Evolutionary conservation across 306 rosid species (phyloP).

Genomic region (Castanospermum australe): DNA sequence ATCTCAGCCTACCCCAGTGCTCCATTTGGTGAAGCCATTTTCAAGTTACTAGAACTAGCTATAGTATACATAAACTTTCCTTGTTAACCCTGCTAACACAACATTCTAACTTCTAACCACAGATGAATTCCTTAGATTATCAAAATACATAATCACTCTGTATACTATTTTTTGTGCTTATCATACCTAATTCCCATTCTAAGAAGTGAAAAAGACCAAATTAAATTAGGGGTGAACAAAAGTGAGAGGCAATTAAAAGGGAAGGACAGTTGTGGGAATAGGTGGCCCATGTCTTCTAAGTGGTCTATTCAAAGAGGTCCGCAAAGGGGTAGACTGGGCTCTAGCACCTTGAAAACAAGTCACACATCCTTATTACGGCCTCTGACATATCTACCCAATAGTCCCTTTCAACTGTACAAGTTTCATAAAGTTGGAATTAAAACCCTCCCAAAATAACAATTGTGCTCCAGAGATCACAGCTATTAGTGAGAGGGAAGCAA

Average conservation of each 20-base stretch:
- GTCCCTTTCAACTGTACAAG: constrained; percentile 32
- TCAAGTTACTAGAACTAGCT: constrained; percentile 6
- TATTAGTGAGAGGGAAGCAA: neutral
- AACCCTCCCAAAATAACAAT: constrained; percentile 30
- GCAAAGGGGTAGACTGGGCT: constrained; percentile 20
- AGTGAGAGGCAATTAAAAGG: constrained; percentile 7
- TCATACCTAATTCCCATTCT: neutral
- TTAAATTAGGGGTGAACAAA: neutral
- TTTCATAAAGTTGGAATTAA: constrained; percentile 32
- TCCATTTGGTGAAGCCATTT: constrained; percentile 10
- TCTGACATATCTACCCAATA: constrained; percentile 48
- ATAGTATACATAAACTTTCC: neutral
- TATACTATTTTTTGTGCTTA: too few relatives aligned
- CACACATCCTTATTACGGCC: constrained; percentile 31
- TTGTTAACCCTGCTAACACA: constrained; percentile 16
- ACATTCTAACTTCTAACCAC: too few relatives aligned
- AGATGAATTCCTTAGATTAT: too few relatives aligned
- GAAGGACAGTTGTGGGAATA: neutral
- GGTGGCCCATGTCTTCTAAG: constrained; percentile 26
- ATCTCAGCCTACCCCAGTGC: constrained; percentile 33
- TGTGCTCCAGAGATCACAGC: constrained; percentile 27
- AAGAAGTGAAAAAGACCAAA: neutral
- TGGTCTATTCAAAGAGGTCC: constrained; percentile 36
- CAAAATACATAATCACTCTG: too few relatives aligned
- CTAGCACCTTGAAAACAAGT: constrained; percentile 13